phyloP scores from a whole-genome alignment of 768 basidiomycete species.

The Daedaleopsis sinensis region DNA sequence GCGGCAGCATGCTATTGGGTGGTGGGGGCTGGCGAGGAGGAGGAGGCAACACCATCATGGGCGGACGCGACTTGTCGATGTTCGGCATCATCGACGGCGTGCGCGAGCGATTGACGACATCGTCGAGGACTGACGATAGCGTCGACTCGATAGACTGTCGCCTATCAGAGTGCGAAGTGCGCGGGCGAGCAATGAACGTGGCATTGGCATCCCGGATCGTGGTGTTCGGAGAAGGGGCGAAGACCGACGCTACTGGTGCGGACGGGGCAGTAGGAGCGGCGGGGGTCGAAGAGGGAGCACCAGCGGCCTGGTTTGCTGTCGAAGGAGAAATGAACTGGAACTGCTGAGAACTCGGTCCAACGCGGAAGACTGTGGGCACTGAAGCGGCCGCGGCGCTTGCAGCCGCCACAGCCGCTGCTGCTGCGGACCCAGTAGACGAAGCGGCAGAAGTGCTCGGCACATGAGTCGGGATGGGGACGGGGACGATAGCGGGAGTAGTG shows the following conservation, averaged over 20 bases:
- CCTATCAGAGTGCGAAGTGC: conserved; percentile 59
- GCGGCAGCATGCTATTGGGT: conserved; percentile 75
- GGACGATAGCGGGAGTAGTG: conserved; percentile 28
- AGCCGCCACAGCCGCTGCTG: conserved; percentile 29
- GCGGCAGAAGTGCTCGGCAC: conserved; percentile 24
- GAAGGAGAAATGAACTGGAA: conserved; percentile 66
- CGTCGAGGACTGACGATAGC: conserved; percentile 54
- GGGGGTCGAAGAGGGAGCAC: conserved; percentile 46
- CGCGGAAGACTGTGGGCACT: conserved; percentile 51
- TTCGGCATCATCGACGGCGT: conserved; percentile 59
- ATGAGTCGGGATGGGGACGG: conserved; percentile 33
- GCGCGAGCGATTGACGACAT: conserved; percentile 54
- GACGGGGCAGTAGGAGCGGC: conserved; percentile 36
- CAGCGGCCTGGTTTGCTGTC: conserved; percentile 36
- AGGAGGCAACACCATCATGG: conserved; percentile 78
- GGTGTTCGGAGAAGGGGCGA: conserved; percentile 44
- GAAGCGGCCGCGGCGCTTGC: conserved; percentile 30
- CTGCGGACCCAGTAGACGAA: neutral
- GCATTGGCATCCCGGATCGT: conserved; percentile 55
- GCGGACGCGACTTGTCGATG: conserved; percentile 80
- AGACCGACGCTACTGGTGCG: conserved; percentile 33
- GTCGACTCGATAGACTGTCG: conserved; percentile 75
- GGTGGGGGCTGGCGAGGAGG: conserved; percentile 80
- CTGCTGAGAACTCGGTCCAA: conserved; percentile 63
- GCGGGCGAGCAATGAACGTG: conserved; percentile 51